phyloP scores from a whole-genome alignment of 2,329 filamentous ascomycete species.

The Colletotrichum sp. region DNA sequence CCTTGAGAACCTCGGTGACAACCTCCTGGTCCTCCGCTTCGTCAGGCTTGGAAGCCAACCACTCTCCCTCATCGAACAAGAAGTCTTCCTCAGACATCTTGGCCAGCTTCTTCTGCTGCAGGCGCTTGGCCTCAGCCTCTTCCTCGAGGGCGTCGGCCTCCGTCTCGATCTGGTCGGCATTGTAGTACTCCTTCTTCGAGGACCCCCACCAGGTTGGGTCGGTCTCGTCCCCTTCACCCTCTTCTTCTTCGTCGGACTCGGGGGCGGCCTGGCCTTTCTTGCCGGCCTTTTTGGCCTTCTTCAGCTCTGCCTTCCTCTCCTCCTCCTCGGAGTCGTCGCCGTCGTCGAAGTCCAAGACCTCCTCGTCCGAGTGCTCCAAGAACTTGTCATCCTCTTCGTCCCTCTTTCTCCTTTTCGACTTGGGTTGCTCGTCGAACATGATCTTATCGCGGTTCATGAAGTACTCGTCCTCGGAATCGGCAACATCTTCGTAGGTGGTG shows the following conservation, averaged over 20 bases:
- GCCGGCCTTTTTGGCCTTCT: slow-evolving; percentile 22
- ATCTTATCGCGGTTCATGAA: slow-evolving; percentile 87
- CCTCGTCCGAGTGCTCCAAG: slow-evolving; percentile 66
- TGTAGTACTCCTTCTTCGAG: slow-evolving; percentile 89
- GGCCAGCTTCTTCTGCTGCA: slow-evolving; percentile 90
- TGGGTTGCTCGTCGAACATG: slow-evolving; percentile 79
- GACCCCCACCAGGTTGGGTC: slow-evolving; percentile 82
- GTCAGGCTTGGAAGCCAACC: slow-evolving; percentile 65
- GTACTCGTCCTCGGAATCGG: slow-evolving; percentile 94
- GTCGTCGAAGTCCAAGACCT: slow-evolving; percentile 54
- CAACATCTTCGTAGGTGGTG: slow-evolving; percentile 79
- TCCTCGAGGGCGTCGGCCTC: slow-evolving; percentile 81
- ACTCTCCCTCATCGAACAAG: slow-evolving; percentile 88
- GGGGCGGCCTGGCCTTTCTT: slow-evolving; percentile 36
- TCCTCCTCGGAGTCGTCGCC: slow-evolving; percentile 45
- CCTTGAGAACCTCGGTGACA: slow-evolving; percentile 87
- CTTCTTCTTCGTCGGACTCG: slow-evolving; percentile 41
- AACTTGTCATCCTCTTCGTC: slow-evolving; percentile 68
- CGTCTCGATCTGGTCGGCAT: slow-evolving; percentile 75
- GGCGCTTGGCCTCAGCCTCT: slow-evolving; percentile 83
- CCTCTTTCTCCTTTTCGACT: slow-evolving; percentile 77
- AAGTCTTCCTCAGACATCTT: slow-evolving; percentile 93
- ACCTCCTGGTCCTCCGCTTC: slow-evolving; percentile 59
- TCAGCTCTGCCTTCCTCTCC: slow-evolving; percentile 32
- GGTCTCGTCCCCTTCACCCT: slow-evolving; percentile 58